Evolutionary conservation across 2,329 filamentous ascomycete species (phyloP), one percentile per base, ranked within the genome.

Genomic region (Cryphonectria naterciae): DNA sequence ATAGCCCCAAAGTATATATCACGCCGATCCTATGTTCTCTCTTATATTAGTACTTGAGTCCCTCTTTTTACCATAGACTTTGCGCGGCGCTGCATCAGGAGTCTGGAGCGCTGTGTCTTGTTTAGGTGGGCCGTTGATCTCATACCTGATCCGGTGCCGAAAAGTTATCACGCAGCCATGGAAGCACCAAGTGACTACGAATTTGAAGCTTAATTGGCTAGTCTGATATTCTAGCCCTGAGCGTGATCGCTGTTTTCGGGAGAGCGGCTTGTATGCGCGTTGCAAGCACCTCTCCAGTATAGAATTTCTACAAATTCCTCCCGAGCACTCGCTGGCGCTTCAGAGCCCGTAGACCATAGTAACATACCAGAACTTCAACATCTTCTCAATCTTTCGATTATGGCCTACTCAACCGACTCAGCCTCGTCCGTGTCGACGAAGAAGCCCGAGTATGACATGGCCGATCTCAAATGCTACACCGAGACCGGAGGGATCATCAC

Each of bases 401-500:
- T n/a, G 58, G 22, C 58, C 22, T 11, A 39, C 6, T 39, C 58
- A 15, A 22, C 58, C 13, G 58, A 19, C 19, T 22, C 32, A 22
- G 58, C 32, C 17, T 10, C 58, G 7, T 58, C 52, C 13, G 62
- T 65, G 15, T 69, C 62, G 54, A 46, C 60, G n/a, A 69, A 66
- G 49, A 69, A 69, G 37, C 60, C 82, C 0, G 64, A 65, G 10
- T 65, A 69, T 49, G 68, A 69, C 49, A 17, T 49, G 1, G 32
- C 68, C 8, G 85, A 87, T 73, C 78, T 87, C 10, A 85, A 87
- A 78, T 89, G 87, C 80, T 89, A 88, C 78, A 86, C 86, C 54
- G 88, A 90, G 76, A 90, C 88, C 10, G 84, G 87, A 64, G 88
- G 88, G 52, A 83, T 90, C 68, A 86, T 90, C 73, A 89, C 87